Base-by-base conservation (phyloP, 2,329 filamentous ascomycete genomes). In the Lecanicillium sp. region DNA sequence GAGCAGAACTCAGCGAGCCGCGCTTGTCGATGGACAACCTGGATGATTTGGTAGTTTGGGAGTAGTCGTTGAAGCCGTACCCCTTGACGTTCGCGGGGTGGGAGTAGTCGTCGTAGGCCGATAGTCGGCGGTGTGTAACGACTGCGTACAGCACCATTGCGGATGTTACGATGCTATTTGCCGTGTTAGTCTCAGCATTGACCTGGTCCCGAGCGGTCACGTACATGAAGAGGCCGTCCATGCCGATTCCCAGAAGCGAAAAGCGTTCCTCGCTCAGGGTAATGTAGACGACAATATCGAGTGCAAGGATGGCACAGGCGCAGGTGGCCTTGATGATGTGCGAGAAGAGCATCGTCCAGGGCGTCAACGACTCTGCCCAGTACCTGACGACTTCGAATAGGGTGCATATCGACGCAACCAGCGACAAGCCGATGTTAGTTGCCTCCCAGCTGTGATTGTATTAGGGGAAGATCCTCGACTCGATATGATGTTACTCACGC, bases 221-320 rank as follows among this genome's bases (percentile, higher is more conserved):
- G 33, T 25, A 25, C 71, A 77, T 61, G 25, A 77, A 56, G 3
- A 53, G 54, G 18, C 54, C 59, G 49, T 74, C 72, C 18, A 77
- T 55, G 1, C 54, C 66, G 14, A 78, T 57, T 1, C 68, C 72
- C 6, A 69, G 52, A 5, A 66, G 48, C 0, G 71, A 69, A 55
- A 72, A 77, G 22, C 66, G 53, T 15, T 57, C 62, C 34, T 74
- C 67, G 15, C 58, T 56, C 17, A 59, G 56, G 38, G 64, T 53
- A 4, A 65, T 53, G 44, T 73, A 72, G n/a, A 74, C 62, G 27
- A 72, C 62, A 18, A 74, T 55, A 42, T 77, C 72, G 18, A 78
- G 59, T 2, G 59, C 67, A 17, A 77, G 56, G 18, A 71, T 68
- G 27, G 63, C 64, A 6, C 58, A 46, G 0, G 70, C 62, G 15